Conservation (phyloP, 768 basidiomycete genomes). For the Myochromella boudieri region DNA sequence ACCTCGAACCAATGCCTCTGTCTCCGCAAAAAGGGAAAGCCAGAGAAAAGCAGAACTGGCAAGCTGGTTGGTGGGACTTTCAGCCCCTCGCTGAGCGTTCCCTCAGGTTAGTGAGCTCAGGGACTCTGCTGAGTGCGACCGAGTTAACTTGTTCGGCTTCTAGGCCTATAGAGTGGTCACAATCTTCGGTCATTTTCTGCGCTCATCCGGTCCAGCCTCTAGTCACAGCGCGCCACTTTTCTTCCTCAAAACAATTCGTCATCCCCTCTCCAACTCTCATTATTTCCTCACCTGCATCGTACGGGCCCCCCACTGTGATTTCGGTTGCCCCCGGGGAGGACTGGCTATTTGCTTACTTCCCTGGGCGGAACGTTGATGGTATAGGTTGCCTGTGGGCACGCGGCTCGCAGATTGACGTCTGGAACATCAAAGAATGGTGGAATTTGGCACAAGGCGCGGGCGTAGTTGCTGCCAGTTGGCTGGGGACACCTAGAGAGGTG, state of each 20-base stretch:
- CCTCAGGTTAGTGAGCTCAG: constrained; percentile 40
- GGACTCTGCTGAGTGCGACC: neutral
- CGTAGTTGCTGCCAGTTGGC: constrained; percentile 64
- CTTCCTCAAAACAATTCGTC: constrained; percentile 65
- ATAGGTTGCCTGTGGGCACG: constrained; percentile 67
- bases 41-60: constrained; percentile 54
- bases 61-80: constrained; percentile 75
- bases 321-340: constrained; percentile 56
- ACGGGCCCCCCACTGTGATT: constrained; percentile 63
- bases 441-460: constrained; percentile 48
- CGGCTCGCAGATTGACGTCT: constrained; percentile 57
- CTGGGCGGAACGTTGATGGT: constrained; percentile 55
- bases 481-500: constrained; percentile 59
- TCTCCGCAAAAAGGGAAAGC: constrained; percentile 56
- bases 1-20: constrained; percentile 21
- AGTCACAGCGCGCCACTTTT: constrained; percentile 64
- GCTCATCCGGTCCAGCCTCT: constrained; percentile 63
- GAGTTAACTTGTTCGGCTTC: constrained; percentile 1
- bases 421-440: constrained; percentile 62
- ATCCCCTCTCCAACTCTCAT: constrained; percentile 56
- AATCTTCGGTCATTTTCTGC: constrained; percentile 66
- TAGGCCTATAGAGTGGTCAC: constrained; percentile 74
- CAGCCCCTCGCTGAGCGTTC: constrained; percentile 58
- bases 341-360: constrained; percentile 78
- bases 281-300: constrained; percentile 43